Conservation (phyloP, 164 flowering plant genomes). For the Vitis labrusca region DNA sequence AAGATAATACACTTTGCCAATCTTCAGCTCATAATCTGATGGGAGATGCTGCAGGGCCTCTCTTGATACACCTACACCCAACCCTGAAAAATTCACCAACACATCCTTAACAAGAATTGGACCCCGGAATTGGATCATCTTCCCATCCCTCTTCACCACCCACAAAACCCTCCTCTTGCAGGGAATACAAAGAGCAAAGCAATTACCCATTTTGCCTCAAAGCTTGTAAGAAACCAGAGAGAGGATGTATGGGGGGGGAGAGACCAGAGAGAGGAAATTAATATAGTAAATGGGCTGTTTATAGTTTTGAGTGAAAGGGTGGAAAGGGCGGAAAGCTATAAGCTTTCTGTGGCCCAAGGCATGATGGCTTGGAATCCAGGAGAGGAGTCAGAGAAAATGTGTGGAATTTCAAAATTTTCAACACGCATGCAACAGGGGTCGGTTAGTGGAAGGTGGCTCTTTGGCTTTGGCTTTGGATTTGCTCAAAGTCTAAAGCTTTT, state of each 20-base stretch:
- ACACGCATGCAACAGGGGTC: constrained; percentile 18
- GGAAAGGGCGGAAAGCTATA: too few species aligned
- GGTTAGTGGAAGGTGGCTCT: constrained; percentile 39
- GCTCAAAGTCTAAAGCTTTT: too few species aligned
- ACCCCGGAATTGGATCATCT: constrained; percentile 2
- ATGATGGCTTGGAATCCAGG: background rate
- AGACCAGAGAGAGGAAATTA: too few species aligned
- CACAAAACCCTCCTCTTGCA: background rate
- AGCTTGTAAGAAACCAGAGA: background rate
- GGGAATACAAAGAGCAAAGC: background rate
- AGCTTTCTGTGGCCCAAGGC: too few species aligned
- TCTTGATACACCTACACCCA: constrained; percentile 1
- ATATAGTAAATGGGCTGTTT: too few species aligned
- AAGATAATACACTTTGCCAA: constrained; percentile 30
- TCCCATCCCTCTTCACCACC: constrained; percentile 14
- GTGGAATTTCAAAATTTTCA: background rate
- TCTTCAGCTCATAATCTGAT: constrained; percentile 26
- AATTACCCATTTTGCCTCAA: constrained; percentile 12
- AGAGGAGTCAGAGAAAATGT: background rate
- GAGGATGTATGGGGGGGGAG: too few species aligned
- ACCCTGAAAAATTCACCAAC: constrained; percentile 3
- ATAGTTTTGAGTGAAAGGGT: too few species aligned
- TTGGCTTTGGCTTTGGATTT: constrained; percentile 2
- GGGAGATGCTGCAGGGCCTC: constrained; percentile 21
- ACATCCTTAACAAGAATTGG: constrained; percentile 11